Evolutionary conservation across 2,329 filamentous ascomycete species (phyloP), one percentile per base, ranked within the genome.

Genomic region (Pseudogymnoascus sp.): DNA sequence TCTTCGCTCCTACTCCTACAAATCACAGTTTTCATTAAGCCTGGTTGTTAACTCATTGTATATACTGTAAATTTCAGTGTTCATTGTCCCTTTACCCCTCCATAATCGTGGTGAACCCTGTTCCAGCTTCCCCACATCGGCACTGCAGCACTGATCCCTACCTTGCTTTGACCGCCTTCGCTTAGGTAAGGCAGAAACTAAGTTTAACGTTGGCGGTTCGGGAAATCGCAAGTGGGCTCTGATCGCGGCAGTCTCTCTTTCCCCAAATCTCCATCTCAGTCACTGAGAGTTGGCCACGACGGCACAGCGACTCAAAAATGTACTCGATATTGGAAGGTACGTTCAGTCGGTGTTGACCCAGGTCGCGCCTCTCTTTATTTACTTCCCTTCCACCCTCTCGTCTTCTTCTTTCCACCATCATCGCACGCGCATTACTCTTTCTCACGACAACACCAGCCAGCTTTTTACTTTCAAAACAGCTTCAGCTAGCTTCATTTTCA

Each of bases 141-240:
- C 27, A 27, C 48, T 55, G 48, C 29, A 55, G 48, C 29, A 33
- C 48, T 4, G 48, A 55, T 55, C 48, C 48, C 48, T 55, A 55
- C 48, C 48, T 55, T 55, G 21, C 29, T 33, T 35, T 55, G 48
- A 55, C 48, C 48, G 48, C 48, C 48, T 55, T 55, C 48, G 48
- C 48, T 55, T 55, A 55, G 48, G 48, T 55, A 55, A 55, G 48
- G 48, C 48, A 55, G 48, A 55, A 55, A 55, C 48, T 55, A 55
- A 35, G 48, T 55, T 55, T 55, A 55, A 55, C 29, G 13, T n/a
- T 15, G 27, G 27, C 15, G 27, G 48, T 33, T 33, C 15, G 48
- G 48, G 48, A 55, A 55, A 55, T 55, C 48, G 48, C 48, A 55
- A 55, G 15, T 33, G 29, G 48, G 48, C 48, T 55, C 48, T 33